Base-by-base conservation (phyloP, 1,284 basidiomycete genomes). In the Ustilago esculenta region DNA sequence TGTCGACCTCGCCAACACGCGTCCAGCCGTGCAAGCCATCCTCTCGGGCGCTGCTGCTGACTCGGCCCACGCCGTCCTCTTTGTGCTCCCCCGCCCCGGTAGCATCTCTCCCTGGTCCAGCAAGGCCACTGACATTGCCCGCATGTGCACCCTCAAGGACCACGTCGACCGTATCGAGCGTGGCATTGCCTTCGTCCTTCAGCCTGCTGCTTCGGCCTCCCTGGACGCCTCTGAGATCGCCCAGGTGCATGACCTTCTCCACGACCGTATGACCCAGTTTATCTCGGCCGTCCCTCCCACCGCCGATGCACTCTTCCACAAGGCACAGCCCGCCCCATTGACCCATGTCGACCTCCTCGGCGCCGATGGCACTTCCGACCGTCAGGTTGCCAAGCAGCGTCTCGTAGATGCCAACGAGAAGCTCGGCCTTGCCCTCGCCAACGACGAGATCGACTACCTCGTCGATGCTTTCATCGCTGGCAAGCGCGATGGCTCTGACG, bases 261-360 rank as follows among this genome's bases (percentile, higher is more conserved):
- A 81, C 54, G 95, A 98, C 83, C 89, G 94, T 43, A 99, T 98
- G 96, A 98, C 94, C 0, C 94, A 98, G 82, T 83, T 87, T 21
- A 85, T 91, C 50, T 46, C 65, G 20, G 53, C 61, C 24, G 27
- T 86, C 87, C 73, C 84, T 87, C 52, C 81, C 84, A 86, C 18
- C 85, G 53, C 89, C 60, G 83, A 85, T 1, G 82, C 84, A 11
- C 84, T 97, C 64, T 97, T 98, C 82, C 84, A 86, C 21, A 88
- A 90, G 59, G 87, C 87, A 27, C 80, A 84, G 11, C 89, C 92
- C 0, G 86, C 87, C 32, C 86, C 88, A 9, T 86, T 98, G 47
- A 87, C 89, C 36, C 88, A 86, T 9, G 87, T 98, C 56, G 84
- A 85, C 39, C 83, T 87, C 50, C 76, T 85, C 44, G 83, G 84